Conservation (phyloP, 345 rosid genomes). For the Citropsis articulata region DNA sequence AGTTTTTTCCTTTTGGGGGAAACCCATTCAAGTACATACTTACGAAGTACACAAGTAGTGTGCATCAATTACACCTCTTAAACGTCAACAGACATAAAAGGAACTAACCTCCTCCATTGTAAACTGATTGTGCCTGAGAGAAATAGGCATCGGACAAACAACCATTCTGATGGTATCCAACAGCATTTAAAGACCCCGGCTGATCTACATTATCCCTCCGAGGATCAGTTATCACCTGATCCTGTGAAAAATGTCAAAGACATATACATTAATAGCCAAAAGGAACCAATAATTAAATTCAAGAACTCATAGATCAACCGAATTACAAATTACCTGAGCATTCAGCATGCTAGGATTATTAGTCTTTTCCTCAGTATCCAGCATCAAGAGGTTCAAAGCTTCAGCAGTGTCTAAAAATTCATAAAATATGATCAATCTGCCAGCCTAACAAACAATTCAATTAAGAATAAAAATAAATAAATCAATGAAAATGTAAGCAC, state of each 20-base stretch:
- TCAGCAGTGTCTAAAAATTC: slow-evolving; percentile 24
- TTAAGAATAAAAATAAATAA: background rate
- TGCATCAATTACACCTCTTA: background rate
- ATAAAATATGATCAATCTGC: background rate
- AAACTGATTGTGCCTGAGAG: slow-evolving; percentile 25
- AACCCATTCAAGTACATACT: background rate
- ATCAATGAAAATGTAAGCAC: background rate
- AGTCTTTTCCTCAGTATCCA: slow-evolving; percentile 14
- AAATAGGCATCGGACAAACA: slow-evolving; percentile 26
- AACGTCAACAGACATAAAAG: background rate
- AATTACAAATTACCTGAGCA: slow-evolving; percentile 32
- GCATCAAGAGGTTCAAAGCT: slow-evolving; percentile 12
- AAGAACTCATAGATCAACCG: background rate
- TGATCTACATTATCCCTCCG: slow-evolving; percentile 20
- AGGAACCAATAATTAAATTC: background rate
- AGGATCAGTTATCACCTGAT: slow-evolving; percentile 24
- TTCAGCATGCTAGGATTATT: slow-evolving; percentile 19
- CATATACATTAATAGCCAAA: slow-evolving; percentile 18
- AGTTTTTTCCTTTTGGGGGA: background rate
- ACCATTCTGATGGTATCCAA: slow-evolving; percentile 14
- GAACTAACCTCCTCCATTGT: slow-evolving; percentile 47
- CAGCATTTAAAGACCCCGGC: slow-evolving; percentile 10
- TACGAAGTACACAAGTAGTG: too few relatives aligned
- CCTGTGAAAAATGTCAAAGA: slow-evolving; percentile 27
- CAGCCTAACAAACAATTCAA: background rate